Conservation (phyloP, 805 yeast genomes). For the Nakazawaea peltata region DNA sequence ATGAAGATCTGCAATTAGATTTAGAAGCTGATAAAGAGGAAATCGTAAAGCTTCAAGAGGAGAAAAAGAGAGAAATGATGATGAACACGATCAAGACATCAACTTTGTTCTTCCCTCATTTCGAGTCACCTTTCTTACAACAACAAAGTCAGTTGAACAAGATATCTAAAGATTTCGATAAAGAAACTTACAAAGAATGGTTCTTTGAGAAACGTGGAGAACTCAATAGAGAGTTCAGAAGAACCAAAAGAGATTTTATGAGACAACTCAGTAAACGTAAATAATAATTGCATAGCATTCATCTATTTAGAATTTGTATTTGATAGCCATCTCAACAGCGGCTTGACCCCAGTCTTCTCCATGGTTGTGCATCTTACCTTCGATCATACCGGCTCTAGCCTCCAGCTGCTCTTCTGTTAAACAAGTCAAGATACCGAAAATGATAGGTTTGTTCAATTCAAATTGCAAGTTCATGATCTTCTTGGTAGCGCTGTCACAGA, state of each 20-base stretch:
- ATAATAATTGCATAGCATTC: too few relatives aligned
- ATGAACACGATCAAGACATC: conserved; percentile 10
- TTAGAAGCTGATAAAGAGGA: conserved; percentile 37
- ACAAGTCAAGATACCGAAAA: conserved; percentile 91
- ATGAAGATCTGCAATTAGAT: conserved; percentile 8
- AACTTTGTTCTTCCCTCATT: conserved; percentile 75
- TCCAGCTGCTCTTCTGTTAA: conserved; percentile 91
- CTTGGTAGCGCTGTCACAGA: conserved; percentile 81
- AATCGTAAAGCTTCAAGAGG: conserved; percentile 3
- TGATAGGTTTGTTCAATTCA: conserved; percentile 65
- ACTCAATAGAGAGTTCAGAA: conserved; percentile 66
- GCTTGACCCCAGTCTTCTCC: conserved; percentile 99
- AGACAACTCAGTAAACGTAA: conserved; percentile 46
- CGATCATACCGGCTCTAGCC: conserved; percentile 77
- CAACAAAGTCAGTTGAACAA: conserved; percentile 78
- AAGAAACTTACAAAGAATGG: conserved; percentile 53
- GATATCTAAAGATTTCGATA: conserved; percentile 29
- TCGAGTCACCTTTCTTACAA: conserved; percentile 76
- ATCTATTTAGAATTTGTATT: conserved; percentile 22
- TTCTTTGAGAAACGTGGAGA: conserved; percentile 83
- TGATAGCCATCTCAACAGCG: conserved; percentile 87
- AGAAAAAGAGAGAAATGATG: not conserved
- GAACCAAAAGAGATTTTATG: conserved; percentile 65
- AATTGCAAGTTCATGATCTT: conserved; percentile 80
- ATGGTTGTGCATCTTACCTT: conserved; percentile 83